Evolutionary conservation across 2,329 filamentous ascomycete genomes (phyloP).

Genomic region (Rugonectria rugulosa): DNA sequence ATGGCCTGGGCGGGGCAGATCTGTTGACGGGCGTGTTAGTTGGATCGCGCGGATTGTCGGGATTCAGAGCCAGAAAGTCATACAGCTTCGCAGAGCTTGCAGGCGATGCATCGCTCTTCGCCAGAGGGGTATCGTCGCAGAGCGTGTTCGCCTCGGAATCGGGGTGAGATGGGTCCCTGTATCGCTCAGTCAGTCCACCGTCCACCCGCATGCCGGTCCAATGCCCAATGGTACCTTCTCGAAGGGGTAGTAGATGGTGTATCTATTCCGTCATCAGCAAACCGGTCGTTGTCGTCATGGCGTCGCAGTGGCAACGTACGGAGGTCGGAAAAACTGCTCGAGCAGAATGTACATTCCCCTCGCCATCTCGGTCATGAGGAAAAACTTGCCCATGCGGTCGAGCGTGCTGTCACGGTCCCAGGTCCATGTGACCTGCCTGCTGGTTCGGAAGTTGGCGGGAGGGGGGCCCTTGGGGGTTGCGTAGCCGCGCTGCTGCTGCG

Average conservation of each 20-base stretch:
- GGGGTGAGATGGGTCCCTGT: slow-evolving; percentile 92
- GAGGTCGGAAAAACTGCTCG: slow-evolving; percentile 98
- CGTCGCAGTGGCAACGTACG: slow-evolving; percentile 69
- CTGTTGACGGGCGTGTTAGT: slow-evolving; percentile 44
- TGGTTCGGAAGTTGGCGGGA: slow-evolving; percentile 81
- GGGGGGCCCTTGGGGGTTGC: slow-evolving; percentile 81
- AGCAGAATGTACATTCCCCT: slow-evolving; percentile 97
- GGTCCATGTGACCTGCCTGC: slow-evolving; percentile 78
- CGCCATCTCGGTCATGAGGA: slow-evolving; percentile 93
- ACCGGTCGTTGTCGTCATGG: not conserved
- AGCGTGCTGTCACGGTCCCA: slow-evolving; percentile 78
- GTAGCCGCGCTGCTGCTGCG: slow-evolving; percentile 50
- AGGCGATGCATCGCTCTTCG: slow-evolving; percentile 98
- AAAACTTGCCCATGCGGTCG: slow-evolving; percentile 90
- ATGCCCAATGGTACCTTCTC: slow-evolving; percentile 71
- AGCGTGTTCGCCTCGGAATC: slow-evolving; percentile 98
- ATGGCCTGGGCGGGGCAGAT: slow-evolving; percentile 98
- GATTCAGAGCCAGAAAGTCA: slow-evolving; percentile 20
- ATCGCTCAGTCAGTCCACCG: slow-evolving; percentile 28
- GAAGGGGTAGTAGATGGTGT: slow-evolving; percentile 98
- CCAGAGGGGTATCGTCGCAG: slow-evolving; percentile 95
- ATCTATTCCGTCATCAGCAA: slow-evolving; percentile 61
- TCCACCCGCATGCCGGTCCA: not conserved
- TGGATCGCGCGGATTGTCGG: not conserved
- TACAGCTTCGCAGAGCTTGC: slow-evolving; percentile 97